Evolutionary conservation across 2,329 filamentous ascomycete species (phyloP).

Genomic region (Teratosphaeria nubilosa): DNA sequence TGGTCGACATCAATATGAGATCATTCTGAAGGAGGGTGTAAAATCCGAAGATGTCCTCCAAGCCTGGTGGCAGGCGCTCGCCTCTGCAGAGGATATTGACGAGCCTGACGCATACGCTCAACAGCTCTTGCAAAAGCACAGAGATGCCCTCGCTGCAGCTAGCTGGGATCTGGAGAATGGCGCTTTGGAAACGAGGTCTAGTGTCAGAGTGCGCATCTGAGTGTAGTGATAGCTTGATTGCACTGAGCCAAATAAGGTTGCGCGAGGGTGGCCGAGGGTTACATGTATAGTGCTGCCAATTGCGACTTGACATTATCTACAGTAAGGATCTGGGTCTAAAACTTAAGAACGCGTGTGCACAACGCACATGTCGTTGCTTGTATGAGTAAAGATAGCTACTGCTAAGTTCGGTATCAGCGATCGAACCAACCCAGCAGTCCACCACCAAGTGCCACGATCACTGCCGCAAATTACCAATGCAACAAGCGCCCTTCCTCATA

Average conservation of each 20-base stretch:
- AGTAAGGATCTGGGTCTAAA: background rate
- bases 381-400: background rate
- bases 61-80: slow-evolving; percentile 53
- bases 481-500: background rate
- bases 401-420: background rate
- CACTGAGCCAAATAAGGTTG: background rate
- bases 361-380: background rate
- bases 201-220: slow-evolving; percentile 22
- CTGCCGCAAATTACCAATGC: background rate
- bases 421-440: background rate
- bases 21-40: slow-evolving; percentile 54
- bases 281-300: background rate
- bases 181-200: slow-evolving; percentile 56
- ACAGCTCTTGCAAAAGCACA: slow-evolving; percentile 37
- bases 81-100: slow-evolving; percentile 28
- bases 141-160: slow-evolving; percentile 30
- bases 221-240: background rate
- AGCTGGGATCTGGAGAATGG: slow-evolving; percentile 59
- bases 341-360: background rate
- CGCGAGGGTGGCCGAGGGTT: background rate
- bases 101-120: slow-evolving; percentile 20
- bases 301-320: background rate
- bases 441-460: background rate
- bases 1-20: slow-evolving; percentile 30
- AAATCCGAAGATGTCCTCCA: slow-evolving; percentile 43